phyloP scores from a whole-genome alignment of 2,329 filamentous ascomycete species.

The Didymella pomorum region DNA sequence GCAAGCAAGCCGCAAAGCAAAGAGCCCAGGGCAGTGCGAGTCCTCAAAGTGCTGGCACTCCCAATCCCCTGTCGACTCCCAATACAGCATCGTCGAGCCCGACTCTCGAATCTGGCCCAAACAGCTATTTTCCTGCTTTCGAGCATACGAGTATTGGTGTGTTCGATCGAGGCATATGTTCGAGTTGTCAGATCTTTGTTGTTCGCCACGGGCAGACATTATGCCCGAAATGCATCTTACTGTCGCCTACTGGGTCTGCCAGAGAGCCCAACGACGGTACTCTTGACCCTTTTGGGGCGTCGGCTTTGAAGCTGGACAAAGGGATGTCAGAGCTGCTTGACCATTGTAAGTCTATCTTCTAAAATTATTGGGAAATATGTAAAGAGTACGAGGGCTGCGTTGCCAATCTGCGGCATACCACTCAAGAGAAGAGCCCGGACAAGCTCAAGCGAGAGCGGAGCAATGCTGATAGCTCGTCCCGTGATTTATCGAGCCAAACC shows the following conservation, averaged over 20 bases:
- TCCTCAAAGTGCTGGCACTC: conserved; percentile 41
- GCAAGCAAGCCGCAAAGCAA: conserved; percentile 48
- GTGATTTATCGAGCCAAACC: not conserved
- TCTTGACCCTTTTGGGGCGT: conserved; percentile 47
- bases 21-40: conserved; percentile 38
- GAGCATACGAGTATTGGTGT: conserved; percentile 25
- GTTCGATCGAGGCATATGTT: conserved; percentile 36
- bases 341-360: conserved; percentile 45
- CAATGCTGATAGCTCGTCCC: not conserved
- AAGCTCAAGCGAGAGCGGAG: not conserved
- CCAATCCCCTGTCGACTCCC: conserved; percentile 38
- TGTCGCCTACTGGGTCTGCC: conserved; percentile 27
- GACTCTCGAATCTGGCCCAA: conserved; percentile 25
- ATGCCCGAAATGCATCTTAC: conserved; percentile 41
- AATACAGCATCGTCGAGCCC: conserved; percentile 46
- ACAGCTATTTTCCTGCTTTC: conserved; percentile 32
- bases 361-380: not conserved
- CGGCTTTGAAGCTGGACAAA: conserved; percentile 38
- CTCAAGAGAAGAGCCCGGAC: not conserved
- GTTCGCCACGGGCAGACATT: conserved; percentile 42
- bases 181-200: conserved; percentile 42
- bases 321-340: conserved; percentile 44
- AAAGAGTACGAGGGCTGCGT: not conserved
- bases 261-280: conserved; percentile 38
- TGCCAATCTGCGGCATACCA: not conserved